Conservation (phyloP, 2,329 filamentous ascomycete species). For the Fusarium compactum region DNA sequence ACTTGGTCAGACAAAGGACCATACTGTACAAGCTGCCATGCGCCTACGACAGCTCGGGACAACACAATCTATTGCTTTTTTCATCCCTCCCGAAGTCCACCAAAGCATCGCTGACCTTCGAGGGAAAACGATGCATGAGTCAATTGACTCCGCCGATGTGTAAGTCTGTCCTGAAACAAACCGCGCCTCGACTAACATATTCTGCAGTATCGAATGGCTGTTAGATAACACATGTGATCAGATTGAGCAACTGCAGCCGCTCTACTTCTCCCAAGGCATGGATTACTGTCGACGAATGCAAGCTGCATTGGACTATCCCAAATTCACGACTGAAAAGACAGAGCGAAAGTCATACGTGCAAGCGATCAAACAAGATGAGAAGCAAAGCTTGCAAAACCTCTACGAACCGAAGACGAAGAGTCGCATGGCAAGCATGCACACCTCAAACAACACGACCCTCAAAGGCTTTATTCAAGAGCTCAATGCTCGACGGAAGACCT, state of each 20-base stretch:
- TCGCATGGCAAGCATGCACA: slow-evolving; percentile 17
- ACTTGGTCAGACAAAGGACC: slow-evolving; percentile 69
- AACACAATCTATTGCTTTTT: slow-evolving; percentile 67
- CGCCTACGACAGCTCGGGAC: slow-evolving; percentile 67
- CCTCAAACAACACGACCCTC: slow-evolving; percentile 27
- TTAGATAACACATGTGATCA: slow-evolving; percentile 71
- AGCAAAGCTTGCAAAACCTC: slow-evolving; percentile 68
- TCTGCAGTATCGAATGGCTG: slow-evolving; percentile 61
- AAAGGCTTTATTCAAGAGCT: slow-evolving; percentile 40
- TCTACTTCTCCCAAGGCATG: slow-evolving; percentile 70
- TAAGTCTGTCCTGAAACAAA: slow-evolving; percentile 45
- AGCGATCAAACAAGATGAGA: slow-evolving; percentile 61
- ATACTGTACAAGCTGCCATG: slow-evolving; percentile 70
- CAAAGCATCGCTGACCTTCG: slow-evolving; percentile 68
- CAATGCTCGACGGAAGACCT: slow-evolving; percentile 36
- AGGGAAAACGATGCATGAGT: slow-evolving; percentile 39
- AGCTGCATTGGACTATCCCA: slow-evolving; percentile 57
- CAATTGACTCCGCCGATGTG: slow-evolving; percentile 42
- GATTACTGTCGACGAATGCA: slow-evolving; percentile 70
- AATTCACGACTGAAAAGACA: slow-evolving; percentile 55
- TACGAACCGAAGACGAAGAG: slow-evolving; percentile 58
- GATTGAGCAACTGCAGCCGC: slow-evolving; percentile 68
- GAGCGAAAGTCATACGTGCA: slow-evolving; percentile 54
- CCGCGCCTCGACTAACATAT: slow-evolving; percentile 13
- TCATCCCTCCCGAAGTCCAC: slow-evolving; percentile 70